phyloP scores from a whole-genome alignment of 2,329 filamentous ascomycete genomes.

The Thelonectria discophora region DNA sequence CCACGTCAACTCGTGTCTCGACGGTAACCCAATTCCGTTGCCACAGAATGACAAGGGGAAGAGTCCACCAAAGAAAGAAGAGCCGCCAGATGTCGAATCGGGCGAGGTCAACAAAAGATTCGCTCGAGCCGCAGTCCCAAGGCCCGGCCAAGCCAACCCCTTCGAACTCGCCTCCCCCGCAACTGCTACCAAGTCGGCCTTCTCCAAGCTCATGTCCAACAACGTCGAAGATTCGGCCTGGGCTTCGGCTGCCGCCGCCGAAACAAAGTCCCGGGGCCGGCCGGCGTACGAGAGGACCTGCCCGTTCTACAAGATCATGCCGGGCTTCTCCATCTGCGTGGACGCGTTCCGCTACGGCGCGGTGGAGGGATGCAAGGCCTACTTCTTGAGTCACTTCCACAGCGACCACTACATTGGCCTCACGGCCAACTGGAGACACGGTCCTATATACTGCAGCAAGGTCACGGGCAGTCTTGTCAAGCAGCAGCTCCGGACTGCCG shows the following conservation, averaged over 20 bases:
- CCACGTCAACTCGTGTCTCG: constrained; percentile 93
- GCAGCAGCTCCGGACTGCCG: constrained; percentile 84
- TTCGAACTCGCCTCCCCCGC: constrained; percentile 63
- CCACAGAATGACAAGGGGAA: constrained; percentile 44
- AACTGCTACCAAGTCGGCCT: constrained; percentile 71
- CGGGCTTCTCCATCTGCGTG: constrained; percentile 90
- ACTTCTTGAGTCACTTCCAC: constrained; percentile 97
- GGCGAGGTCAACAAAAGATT: constrained; percentile 64
- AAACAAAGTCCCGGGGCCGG: constrained; percentile 81
- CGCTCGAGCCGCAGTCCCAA: constrained; percentile 73
- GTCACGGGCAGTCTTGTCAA: constrained; percentile 91
- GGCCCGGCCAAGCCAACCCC: constrained; percentile 83
- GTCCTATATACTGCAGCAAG: constrained; percentile 94
- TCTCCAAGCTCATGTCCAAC: constrained; percentile 90
- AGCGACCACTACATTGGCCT: constrained; percentile 97
- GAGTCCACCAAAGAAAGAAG: constrained; percentile 8
- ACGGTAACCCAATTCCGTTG: constrained; percentile 76
- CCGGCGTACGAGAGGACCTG: constrained; percentile 90
- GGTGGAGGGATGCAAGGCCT: constrained; percentile 89
- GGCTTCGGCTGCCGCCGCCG: constrained; percentile 83
- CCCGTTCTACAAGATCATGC: constrained; percentile 98
- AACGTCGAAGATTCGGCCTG: constrained; percentile 92
- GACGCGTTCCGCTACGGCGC: constrained; percentile 97
- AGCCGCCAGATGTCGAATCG: constrained; percentile 46
- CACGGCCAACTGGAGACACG: constrained; percentile 87